Conservation (phyloP, 208 protist species). For the Herpetomonas tarakana region DNA sequence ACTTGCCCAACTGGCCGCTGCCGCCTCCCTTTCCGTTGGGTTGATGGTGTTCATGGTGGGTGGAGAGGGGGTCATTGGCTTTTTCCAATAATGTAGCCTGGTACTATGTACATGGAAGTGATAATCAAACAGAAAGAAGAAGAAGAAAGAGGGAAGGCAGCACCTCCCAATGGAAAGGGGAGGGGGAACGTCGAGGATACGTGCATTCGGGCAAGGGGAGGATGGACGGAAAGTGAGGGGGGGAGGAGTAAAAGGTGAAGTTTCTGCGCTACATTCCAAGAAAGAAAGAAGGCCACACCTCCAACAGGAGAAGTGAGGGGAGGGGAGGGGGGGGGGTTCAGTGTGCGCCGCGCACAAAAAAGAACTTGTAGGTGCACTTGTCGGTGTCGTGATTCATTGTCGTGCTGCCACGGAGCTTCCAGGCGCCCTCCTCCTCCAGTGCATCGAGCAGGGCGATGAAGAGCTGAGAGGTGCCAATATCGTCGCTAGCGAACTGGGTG, state of each 20-base stretch:
- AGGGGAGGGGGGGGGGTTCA: constrained; percentile 10
- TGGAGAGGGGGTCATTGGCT: no score
- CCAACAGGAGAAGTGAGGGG: no score
- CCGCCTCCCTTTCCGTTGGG: no score
- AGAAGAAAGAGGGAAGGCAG: neutral
- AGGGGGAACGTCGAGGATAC: no score
- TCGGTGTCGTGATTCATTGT: constrained; percentile 67
- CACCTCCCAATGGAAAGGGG: no score
- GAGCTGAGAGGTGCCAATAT: constrained; percentile 83
- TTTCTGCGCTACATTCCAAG: neutral
- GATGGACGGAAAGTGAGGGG: neutral
- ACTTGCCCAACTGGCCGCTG: no score
- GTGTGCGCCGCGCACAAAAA: constrained; percentile 70
- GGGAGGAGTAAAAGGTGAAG: neutral
- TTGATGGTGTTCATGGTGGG: no score
- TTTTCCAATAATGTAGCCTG: neutral
- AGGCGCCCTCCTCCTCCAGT: constrained; percentile 85
- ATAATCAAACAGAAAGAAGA: constrained; percentile 3
- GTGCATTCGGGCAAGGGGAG: neutral
- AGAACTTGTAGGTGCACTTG: constrained; percentile 88
- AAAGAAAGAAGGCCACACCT: neutral
- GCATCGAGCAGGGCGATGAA: constrained; percentile 79
- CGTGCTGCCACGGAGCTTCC: constrained; percentile 81
- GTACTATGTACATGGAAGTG: constrained; percentile 2
- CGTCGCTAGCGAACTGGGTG: constrained; percentile 81